These are phyloP conservation scores for Manihot esculenta DNA, from an alignment of 441 rosid species.

Conservation along the genomic window DNA sequence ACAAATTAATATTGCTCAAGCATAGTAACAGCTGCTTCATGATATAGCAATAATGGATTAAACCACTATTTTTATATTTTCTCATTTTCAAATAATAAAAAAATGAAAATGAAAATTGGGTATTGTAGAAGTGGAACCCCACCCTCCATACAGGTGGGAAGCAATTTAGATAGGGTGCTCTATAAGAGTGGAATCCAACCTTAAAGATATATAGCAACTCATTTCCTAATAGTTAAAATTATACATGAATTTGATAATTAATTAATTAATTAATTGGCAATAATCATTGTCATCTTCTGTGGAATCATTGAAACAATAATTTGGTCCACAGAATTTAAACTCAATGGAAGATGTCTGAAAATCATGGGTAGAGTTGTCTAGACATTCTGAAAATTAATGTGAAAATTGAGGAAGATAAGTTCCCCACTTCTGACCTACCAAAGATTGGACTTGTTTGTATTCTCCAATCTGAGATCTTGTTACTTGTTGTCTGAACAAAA, in stretches of 20 bases:
- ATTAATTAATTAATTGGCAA: background rate
- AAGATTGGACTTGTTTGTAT: background rate
- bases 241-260: background rate
- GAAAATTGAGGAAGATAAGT: background rate
- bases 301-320: background rate
- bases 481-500: too few species aligned
- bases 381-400: too few species aligned
- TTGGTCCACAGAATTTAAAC: constrained; percentile 1
- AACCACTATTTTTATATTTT: background rate
- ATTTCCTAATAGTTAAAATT: constrained; percentile 10
- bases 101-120: background rate
- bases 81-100: background rate
- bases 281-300: constrained; percentile 16
- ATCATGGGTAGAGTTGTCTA: background rate
- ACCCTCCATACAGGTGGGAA: constrained; percentile 25
- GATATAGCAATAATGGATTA: background rate
- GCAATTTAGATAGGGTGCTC: background rate
- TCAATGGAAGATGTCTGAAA: background rate
- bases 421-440: background rate
- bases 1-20: background rate
- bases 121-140: constrained; percentile 3
- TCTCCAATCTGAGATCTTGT: background rate
- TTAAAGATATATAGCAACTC: constrained; percentile 1
- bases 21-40: background rate
- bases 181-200: constrained; percentile 21